Conservation (phyloP, 73 alveolate genomes). For the Uronychia binucleata region DNA sequence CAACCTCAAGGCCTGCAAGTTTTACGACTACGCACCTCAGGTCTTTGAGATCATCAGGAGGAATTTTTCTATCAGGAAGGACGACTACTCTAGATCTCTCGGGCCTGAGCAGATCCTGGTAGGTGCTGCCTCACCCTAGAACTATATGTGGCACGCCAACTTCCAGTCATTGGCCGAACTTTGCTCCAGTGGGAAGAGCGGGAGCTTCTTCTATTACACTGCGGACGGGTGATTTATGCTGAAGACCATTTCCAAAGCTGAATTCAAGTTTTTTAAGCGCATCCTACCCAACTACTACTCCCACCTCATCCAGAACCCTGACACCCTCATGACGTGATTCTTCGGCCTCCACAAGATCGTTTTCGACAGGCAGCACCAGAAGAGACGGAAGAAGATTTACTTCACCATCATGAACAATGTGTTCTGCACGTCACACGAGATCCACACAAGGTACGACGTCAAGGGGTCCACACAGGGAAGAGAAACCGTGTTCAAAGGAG, state of each 20-base stretch:
- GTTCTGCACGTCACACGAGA: slow-evolving; percentile 82
- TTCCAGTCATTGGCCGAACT: slow-evolving; percentile 71
- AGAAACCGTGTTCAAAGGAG: slow-evolving; percentile 50
- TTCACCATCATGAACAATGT: slow-evolving; percentile 91
- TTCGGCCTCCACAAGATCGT: slow-evolving; percentile 83
- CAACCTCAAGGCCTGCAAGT: slow-evolving; percentile 71
- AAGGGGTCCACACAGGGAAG: slow-evolving; percentile 86
- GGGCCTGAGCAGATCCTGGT: slow-evolving; percentile 79
- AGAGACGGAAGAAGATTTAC: slow-evolving; percentile 47
- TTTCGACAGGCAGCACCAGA: slow-evolving; percentile 52
- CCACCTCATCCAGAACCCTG: slow-evolving; percentile 66
- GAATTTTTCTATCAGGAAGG: slow-evolving; percentile 64
- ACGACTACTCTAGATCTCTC: slow-evolving; percentile 70
- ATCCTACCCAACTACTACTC: slow-evolving; percentile 89
- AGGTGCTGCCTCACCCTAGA: slow-evolving; percentile 47
- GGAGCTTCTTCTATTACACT: slow-evolving; percentile 98
- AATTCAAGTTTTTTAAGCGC: slow-evolving; percentile 83
- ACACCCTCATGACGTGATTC: slow-evolving; percentile 61
- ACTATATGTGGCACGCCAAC: slow-evolving; percentile 52
- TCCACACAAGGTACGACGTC: slow-evolving; percentile 81
- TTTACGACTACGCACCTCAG: slow-evolving; percentile 89
- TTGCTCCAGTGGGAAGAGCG: slow-evolving; percentile 94
- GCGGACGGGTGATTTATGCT: slow-evolving; percentile 96
- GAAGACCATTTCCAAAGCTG: slow-evolving; percentile 90
- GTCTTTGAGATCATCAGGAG: slow-evolving; percentile 80